Conservation (phyloP, 257 asterid genomes). For the Solanum sejunctum region DNA sequence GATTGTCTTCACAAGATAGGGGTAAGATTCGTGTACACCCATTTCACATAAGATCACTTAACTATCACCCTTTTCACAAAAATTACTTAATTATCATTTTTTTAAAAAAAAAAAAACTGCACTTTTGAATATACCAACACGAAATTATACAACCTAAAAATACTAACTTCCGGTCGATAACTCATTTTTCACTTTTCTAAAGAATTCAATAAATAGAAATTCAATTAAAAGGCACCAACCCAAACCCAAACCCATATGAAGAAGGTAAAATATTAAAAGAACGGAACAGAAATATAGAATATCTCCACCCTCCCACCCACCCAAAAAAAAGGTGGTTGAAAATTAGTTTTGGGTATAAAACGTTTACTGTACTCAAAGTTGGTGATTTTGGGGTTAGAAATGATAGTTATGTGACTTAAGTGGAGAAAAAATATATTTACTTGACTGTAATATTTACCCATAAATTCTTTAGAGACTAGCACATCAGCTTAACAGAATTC, state of each 20-base stretch:
- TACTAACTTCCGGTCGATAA: background rate
- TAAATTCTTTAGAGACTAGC: background rate
- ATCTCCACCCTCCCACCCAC: too few species aligned
- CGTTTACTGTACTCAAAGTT: too few species aligned
- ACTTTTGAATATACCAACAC: background rate
- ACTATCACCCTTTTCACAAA: background rate
- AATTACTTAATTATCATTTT: background rate
- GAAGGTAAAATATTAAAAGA: background rate
- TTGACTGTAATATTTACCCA: too few species aligned
- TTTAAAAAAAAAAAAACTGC: too few species aligned
- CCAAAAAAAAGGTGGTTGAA: too few species aligned
- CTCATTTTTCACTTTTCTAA: background rate
- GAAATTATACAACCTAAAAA: background rate
- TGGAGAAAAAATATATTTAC: too few species aligned
- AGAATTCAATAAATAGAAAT: too few species aligned
- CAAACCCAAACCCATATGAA: background rate
- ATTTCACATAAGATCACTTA: background rate
- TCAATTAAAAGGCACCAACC: background rate
- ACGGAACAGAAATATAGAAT: too few species aligned
- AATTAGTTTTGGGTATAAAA: too few species aligned
- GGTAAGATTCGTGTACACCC: background rate
- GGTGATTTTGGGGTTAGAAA: too few species aligned
- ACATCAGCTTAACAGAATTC: background rate
- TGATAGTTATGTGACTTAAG: too few species aligned
- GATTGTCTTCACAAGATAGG: background rate